Base-by-base conservation (phyloP, 2,329 filamentous ascomycete genomes). In the Fusarium praegraminearum region DNA sequence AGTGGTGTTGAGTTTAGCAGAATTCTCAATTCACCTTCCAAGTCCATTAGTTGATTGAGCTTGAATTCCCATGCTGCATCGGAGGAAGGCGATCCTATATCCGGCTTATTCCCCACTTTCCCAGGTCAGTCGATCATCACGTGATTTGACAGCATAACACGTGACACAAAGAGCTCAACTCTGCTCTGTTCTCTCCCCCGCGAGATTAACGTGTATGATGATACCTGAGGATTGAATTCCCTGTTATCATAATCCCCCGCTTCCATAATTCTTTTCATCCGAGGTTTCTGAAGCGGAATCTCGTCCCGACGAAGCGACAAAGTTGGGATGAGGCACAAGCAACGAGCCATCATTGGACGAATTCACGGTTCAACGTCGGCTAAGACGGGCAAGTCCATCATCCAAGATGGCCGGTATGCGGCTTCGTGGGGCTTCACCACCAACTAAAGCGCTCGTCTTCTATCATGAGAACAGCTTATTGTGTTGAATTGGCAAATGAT, bases 391-490 rank as follows among this genome's bases (percentile, higher is more conserved):
- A 55, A 60, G 32, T 44, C 38, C 52, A 50, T 56, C 66, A 38
- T 30, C 38, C 53, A 56, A 45, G 55, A 45, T 45, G 49, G 20
- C 44, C 41, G 45, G 60, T 38, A 62, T 69, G 62, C 66, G 63
- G 33, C 58, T 43, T 71, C 67, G 67, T 72, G 70, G 70, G 70
- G 62, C 63, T 57, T 70, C 69, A 72, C 63, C 58, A 60, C 60
- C 56, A 60, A 65, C 61, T 62, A 32, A 50, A 53, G 26, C 20
- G 53, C 46, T 62, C 45, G 38, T 72, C 57, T 67, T 51, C 45
- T 55, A 71, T 71, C 69, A 71, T 72, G 69, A 70, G 68, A 70
- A 52, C 51, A 33, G 46, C 40, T 52, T 58, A 40, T 59, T n/a
- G 24, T 43, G 36, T 38, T 59, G 15, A 30, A 60, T 55, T 55